Percentiles rank a stretch among this genome's conserved stretches.
These are phyloP conservation scores for Fomes fomentarius DNA, from an alignment of 1,284 basidiomycete species.

Conservation along the genomic window DNA sequence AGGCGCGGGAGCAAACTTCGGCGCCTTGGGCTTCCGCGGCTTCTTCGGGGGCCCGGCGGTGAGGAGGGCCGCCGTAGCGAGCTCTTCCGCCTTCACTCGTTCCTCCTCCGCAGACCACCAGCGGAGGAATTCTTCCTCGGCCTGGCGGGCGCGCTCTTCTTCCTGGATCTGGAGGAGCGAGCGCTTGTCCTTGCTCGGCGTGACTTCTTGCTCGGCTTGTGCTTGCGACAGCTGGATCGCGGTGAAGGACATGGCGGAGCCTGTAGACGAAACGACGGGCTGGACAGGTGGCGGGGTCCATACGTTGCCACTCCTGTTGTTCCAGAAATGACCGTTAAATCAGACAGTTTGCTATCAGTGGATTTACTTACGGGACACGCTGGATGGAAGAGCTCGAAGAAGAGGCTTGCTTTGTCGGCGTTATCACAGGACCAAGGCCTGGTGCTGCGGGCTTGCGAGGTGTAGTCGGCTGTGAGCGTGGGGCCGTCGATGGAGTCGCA, in stretches of 20 bases:
- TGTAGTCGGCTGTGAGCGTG: constrained; percentile 16
- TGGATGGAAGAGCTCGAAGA: constrained; percentile 38
- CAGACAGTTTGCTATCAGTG: background rate
- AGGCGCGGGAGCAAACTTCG: background rate
- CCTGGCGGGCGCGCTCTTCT: constrained; percentile 70
- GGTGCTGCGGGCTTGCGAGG: constrained; percentile 30
- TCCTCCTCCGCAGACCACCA: constrained; percentile 90
- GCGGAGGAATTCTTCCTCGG: constrained; percentile 77
- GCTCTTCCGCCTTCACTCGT: constrained; percentile 44
- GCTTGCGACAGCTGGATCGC: constrained; percentile 74
- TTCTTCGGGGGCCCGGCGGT: constrained; percentile 8
- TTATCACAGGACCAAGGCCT: constrained; percentile 61
- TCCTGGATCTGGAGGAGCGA: constrained; percentile 84
- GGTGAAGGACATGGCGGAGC: constrained; percentile 64
- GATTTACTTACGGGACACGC: constrained; percentile 58
- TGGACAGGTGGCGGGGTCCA: constrained; percentile 60
- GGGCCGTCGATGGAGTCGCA: background rate
- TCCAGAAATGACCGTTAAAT: background rate
- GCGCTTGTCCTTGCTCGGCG: constrained; percentile 47
- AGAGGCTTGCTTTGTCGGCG: constrained; percentile 51
- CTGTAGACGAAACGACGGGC: constrained; percentile 41
- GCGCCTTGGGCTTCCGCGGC: constrained; percentile 15
- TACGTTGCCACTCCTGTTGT: constrained; percentile 45
- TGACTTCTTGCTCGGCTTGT: constrained; percentile 59
- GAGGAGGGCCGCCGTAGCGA: constrained; percentile 9